Conservation (phyloP, 257 asterid genomes). For the Buddleja alternifolia region DNA sequence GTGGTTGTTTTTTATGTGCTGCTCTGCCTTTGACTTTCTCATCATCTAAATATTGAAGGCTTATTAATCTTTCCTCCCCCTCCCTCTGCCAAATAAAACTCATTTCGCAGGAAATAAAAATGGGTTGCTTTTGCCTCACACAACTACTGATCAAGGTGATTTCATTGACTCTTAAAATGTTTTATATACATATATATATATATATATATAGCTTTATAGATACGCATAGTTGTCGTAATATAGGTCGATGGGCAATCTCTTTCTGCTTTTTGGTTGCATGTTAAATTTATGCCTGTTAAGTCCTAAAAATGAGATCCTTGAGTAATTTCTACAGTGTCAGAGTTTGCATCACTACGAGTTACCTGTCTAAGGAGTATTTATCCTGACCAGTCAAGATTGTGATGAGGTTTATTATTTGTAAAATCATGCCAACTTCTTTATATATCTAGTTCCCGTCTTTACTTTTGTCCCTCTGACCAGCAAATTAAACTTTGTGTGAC, state of each 20-base stretch:
- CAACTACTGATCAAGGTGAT: conserved; percentile 93
- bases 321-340: conserved; percentile 1
- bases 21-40: not conserved
- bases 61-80: conserved; percentile 10
- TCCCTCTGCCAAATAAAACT: not conserved
- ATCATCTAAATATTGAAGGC: not conserved
- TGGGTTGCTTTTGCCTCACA: conserved; percentile 93
- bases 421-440: not conserved
- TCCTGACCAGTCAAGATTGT: not conserved
- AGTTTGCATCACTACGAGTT: conserved; percentile 2
- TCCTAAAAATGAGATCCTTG: not conserved
- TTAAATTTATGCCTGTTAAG: not conserved
- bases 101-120: conserved; percentile 78
- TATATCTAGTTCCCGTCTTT: not conserved
- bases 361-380: not conserved
- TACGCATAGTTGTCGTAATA: too few species aligned
- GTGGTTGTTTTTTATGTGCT: not conserved
- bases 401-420: not conserved
- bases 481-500: not conserved
- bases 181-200: not conserved
- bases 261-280: not conserved
- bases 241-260: too few species aligned
- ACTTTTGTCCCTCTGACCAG: not conserved
- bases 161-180: not conserved
- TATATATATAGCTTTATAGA: too few species aligned